Evolutionary conservation across 257 asterid genomes (phyloP).

Genomic region (Solanum peruvianum): DNA sequence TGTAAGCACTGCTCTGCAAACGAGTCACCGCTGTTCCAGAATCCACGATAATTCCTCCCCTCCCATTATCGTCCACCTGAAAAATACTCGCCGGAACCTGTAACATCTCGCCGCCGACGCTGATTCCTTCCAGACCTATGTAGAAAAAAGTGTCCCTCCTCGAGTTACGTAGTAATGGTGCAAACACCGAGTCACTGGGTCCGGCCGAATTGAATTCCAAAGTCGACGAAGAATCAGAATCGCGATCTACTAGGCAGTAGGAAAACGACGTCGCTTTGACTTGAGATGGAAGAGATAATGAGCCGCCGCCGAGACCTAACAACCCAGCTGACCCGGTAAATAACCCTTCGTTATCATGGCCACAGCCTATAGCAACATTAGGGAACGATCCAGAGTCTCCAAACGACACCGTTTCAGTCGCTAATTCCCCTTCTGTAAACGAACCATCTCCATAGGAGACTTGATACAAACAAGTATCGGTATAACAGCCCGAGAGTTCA

Average conservation of each 20-base stretch:
- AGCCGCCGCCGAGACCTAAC: background rate
- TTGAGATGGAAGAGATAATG: background rate
- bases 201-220: constrained; percentile 7
- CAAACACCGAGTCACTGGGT: background rate
- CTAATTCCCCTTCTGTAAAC: constrained; percentile 40
- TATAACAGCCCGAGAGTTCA: constrained; percentile 16
- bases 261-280: constrained; percentile 3
- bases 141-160: background rate
- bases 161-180: background rate
- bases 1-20: background rate
- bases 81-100: background rate
- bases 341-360: background rate
- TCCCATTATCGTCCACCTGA: background rate
- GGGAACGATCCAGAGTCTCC: constrained; percentile 7
- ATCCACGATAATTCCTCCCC: constrained; percentile 7
- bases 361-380: constrained; percentile 8
- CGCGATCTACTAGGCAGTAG: constrained; percentile 2
- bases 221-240: background rate
- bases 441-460: constrained; percentile 74
- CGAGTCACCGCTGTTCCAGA: constrained; percentile 7
- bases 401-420: constrained; percentile 50
- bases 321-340: background rate
- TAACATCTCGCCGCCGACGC: background rate
- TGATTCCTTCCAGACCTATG: constrained; percentile 1
- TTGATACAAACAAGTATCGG: constrained; percentile 23